Evolutionary conservation across 2,329 filamentous ascomycete species (phyloP).

Genomic region (Cryphonectria carpinicola): DNA sequence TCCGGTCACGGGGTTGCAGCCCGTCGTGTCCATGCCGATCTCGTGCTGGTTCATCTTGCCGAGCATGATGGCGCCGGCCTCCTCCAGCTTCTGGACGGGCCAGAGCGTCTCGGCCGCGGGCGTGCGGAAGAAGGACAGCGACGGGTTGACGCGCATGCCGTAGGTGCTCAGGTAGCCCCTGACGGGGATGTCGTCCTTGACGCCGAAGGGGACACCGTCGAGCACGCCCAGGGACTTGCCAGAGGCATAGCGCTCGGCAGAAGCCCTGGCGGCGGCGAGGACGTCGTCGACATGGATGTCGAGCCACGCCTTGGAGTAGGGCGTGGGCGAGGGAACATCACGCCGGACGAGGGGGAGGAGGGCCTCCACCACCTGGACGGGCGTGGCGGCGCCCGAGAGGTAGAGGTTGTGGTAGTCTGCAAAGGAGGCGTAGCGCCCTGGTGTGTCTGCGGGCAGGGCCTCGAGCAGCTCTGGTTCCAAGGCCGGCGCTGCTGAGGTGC

Average conservation of each 20-base stretch:
- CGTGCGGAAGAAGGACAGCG: slow-evolving; percentile 47
- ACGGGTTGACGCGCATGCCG: slow-evolving; percentile 63
- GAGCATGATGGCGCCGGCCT: slow-evolving; percentile 74
- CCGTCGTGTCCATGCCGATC: slow-evolving; percentile 77
- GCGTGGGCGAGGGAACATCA: slow-evolving; percentile 55
- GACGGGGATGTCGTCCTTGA: slow-evolving; percentile 81
- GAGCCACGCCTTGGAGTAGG: slow-evolving; percentile 76
- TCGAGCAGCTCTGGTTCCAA: slow-evolving; percentile 47
- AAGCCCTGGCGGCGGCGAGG: slow-evolving; percentile 70
- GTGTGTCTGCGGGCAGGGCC: slow-evolving; percentile 45
- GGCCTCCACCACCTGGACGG: slow-evolving; percentile 70
- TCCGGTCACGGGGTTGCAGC: slow-evolving; percentile 77
- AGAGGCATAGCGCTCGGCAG: slow-evolving; percentile 71
- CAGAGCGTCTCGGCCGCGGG: slow-evolving; percentile 63
- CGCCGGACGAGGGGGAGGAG: slow-evolving; percentile 73
- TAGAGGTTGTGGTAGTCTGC: slow-evolving; percentile 80
- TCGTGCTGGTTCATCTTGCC: slow-evolving; percentile 84
- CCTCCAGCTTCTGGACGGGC: slow-evolving; percentile 72
- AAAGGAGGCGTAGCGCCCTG: slow-evolving; percentile 67
- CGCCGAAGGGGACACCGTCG: slow-evolving; percentile 80
- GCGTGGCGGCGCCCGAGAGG: slow-evolving; percentile 69
- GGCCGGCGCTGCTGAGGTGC: slow-evolving; percentile 38
- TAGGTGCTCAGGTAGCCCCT: slow-evolving; percentile 70
- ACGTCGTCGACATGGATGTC: slow-evolving; percentile 66
- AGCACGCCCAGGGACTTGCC: slow-evolving; percentile 69